Conservation (phyloP, 495 filamentous ascomycete genomes). For the Extremus antarcticus region DNA sequence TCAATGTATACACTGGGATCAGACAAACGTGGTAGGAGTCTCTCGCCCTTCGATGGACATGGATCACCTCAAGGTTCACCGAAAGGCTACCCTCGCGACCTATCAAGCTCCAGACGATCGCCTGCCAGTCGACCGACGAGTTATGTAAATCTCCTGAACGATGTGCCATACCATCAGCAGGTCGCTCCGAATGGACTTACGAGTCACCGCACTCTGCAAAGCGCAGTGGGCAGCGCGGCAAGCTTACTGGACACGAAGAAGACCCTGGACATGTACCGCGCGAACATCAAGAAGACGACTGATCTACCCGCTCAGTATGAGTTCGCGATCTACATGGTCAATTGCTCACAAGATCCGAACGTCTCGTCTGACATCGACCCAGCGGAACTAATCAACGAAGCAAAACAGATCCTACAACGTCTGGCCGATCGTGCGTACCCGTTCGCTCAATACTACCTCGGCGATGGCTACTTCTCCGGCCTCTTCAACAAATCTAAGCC, state of each 20-base stretch:
- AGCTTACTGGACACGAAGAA: conserved; percentile 80
- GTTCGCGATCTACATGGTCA: conserved; percentile 87
- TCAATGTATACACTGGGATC: conserved; percentile 64
- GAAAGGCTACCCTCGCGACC: conserved; percentile 18
- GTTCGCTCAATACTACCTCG: conserved; percentile 95
- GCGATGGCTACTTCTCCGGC: conserved; percentile 85
- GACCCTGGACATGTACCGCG: conserved; percentile 93
- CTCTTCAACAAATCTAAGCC: conserved; percentile 79
- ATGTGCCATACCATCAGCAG: conserved; percentile 80
- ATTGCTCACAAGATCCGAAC: conserved; percentile 59
- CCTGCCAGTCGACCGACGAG: conserved; percentile 69
- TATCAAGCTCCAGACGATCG: conserved; percentile 40
- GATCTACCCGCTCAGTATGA: conserved; percentile 83
- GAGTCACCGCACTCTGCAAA: conserved; percentile 52
- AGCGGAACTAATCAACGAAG: conserved; percentile 71
- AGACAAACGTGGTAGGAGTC: conserved; percentile 51
- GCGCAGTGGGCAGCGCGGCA: conserved; percentile 74
- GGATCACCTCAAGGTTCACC: conserved; percentile 32
- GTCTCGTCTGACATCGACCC: conserved; percentile 36
- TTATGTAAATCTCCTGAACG: conserved; percentile 69
- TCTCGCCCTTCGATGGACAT: conserved; percentile 35
- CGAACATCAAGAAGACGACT: conserved; percentile 92
- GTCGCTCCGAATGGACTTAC: conserved; percentile 42
- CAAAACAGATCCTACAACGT: conserved; percentile 75
- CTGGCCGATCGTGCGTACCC: conserved; percentile 80